Base-by-base conservation (phyloP, 352 stramenopile genomes). In the Phytophthora hybrid region DNA sequence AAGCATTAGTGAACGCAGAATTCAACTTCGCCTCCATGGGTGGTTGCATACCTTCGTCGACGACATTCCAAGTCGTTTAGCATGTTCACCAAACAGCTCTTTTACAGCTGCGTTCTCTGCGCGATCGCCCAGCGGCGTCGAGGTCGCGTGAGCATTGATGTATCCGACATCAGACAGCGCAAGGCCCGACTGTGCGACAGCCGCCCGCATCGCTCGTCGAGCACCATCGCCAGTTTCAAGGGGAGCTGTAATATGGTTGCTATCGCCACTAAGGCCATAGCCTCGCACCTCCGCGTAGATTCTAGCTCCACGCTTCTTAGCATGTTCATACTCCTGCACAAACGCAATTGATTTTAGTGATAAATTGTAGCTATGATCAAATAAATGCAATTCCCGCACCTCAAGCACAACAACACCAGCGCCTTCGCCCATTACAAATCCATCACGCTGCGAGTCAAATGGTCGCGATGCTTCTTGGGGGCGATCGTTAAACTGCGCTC, bases 71-170 rank as follows among this genome's bases (percentile, higher is more conserved):
- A 95, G 77, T 3, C 81, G 63, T 18, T 77, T 76, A 1, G 83
- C 83, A 51, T 91, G 69, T 2, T 83, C 71, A 6, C 83, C 81
- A 52, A 97, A 95, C 21, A 99, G 71, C 19, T 84, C 81, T 69
- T 97, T 89, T 51, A 99, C 97, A 2, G 96, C 97, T 3, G 82
- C 70, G 53, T 95, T 95, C 74, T 99, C 98, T 10, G 97, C 97
- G 5, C 93, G 90, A 78, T 99, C 98, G 1, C 98, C 98, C 16
- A 98, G 88, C 0, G 97, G 97, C 0, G 98, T 99, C n/a, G 94
- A 99, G 8, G 98, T 99, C 5, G 98, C 97, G 74, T 99, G 98
- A 4, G 97, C 96, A 70, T 99, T 99, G 41, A 99, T 94, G 76
- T 99, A 99, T 31, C 97, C 96, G 23, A 99, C 91, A 53, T 98